Evolutionary conservation across 2,329 filamentous ascomycete species (phyloP), one percentile per base, ranked within the genome.

Genomic region (Penicillium brasilianum): DNA sequence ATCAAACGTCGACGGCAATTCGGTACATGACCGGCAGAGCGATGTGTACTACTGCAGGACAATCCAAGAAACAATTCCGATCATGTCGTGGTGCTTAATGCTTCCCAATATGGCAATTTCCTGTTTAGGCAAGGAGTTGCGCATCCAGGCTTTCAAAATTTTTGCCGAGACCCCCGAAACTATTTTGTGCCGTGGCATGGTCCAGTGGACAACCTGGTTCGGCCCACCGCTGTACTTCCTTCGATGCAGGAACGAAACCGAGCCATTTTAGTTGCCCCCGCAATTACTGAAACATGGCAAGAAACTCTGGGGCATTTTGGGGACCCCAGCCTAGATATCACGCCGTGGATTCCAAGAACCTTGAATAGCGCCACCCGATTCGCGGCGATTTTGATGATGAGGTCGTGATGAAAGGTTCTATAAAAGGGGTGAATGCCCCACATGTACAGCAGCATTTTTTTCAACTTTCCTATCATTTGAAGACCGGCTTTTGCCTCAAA

Each of bases 211-310:
- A 44, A 61, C 28, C 56, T 51, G 57, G 32, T 34, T 34, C 54
- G 62, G 60, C 52, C 55, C 60, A 58, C 46, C 18, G 36, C 20
- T 28, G 14, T 7, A 16, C 34, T 37, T 34, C 51, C 2, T 56
- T 57, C 51, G 49, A 49, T 28, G 43, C 43, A 56, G 53, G 41
- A 22, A 61, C 56, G 10, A 39, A 16, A 8, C 56, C 44, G 54
- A 20, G 55, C 52, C 44, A 60, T 58, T 63, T 62, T 53, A 4
- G 7, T 36, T 3, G 25, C 22, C 60, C 60, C 63, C 63, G 63
- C 63, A 62, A 59, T 61, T 13, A 14, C 52, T 53, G 32, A 22
- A 37, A 57, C 55, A 52, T 55, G 48, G 43, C 34, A 59, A 28
- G 30, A 18, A 30, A 20, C 46, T 50, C 60, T 56, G 63, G 60